Conservation (phyloP, 1,284 basidiomycete species). For the Blastosporella zonata region DNA sequence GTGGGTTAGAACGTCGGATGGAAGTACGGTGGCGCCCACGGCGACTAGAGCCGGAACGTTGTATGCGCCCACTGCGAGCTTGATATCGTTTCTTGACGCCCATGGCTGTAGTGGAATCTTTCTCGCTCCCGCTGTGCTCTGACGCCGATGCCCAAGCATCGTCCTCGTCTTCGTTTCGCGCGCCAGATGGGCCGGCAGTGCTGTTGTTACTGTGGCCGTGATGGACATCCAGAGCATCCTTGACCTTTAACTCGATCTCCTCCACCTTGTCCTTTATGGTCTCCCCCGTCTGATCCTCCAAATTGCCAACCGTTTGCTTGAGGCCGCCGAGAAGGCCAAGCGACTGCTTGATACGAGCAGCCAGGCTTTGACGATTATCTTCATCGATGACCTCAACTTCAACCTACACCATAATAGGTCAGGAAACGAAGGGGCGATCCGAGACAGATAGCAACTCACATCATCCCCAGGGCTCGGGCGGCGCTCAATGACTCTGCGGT, state of each 20-base stretch:
- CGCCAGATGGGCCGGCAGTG: slow-evolving; percentile 2
- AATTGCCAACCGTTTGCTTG: slow-evolving; percentile 14
- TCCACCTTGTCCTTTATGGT: slow-evolving; percentile 11
- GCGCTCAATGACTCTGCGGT: slow-evolving; percentile 57
- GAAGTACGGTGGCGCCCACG: slow-evolving; percentile 13
- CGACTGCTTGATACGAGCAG: slow-evolving; percentile 18
- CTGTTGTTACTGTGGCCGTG: neutral
- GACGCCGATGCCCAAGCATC: slow-evolving; percentile 31
- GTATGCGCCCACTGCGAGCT: slow-evolving; percentile 6
- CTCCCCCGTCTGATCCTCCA: slow-evolving; percentile 15
- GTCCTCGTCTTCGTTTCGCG: slow-evolving; percentile 24
- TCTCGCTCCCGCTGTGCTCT: slow-evolving; percentile 18
- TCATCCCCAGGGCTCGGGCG: slow-evolving; percentile 57
- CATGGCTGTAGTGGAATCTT: neutral
- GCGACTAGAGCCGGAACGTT: slow-evolving; percentile 10
- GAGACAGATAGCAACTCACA: slow-evolving; percentile 37
- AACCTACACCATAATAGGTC: slow-evolving; percentile 36
- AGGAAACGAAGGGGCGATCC: neutral
- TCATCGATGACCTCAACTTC: slow-evolving; percentile 62
- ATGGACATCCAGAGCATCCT: slow-evolving; percentile 6
- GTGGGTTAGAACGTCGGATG: slow-evolving; percentile 9
- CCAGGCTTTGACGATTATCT: slow-evolving; percentile 26
- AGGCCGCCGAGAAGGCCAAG: slow-evolving; percentile 13
- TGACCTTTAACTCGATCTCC: slow-evolving; percentile 13
- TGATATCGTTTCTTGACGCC: slow-evolving; percentile 15